A percentile compares a stretch with the other conserved stretches of the same genome.
Conservation (phyloP, 202 grass and related monocot genomes). For the Thinopyrum obtusiflorum region DNA sequence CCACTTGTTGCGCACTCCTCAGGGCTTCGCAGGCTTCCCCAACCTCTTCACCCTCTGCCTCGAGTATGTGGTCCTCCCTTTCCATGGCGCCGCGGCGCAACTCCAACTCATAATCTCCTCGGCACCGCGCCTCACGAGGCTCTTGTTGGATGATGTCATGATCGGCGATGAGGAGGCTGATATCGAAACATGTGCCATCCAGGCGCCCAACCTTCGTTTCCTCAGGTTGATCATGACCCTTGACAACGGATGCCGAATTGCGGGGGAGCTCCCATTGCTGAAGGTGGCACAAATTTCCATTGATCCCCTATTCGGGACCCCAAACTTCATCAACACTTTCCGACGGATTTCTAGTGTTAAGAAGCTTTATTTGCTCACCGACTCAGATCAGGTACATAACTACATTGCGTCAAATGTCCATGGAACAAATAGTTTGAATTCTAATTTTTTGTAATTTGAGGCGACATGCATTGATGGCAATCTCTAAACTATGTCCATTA, state of each 20-base stretch:
- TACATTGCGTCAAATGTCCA: neutral
- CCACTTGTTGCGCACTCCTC: neutral
- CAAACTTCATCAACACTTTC: neutral
- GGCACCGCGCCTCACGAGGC: neutral
- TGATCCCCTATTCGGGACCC: neutral
- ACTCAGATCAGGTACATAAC: neutral
- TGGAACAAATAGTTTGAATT: neutral
- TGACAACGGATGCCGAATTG: neutral
- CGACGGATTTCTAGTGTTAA: neutral
- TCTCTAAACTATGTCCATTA: too few relatives aligned
- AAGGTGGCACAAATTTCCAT: neutral
- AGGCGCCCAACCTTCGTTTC: neutral
- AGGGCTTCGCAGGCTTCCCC: neutral
- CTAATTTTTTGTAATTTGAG: neutral
- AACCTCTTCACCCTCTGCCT: neutral
- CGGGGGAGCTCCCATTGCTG: neutral
- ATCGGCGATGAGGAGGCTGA: neutral
- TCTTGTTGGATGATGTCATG: neutral
- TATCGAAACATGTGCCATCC: neutral
- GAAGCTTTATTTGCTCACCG: neutral
- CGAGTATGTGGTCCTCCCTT: neutral
- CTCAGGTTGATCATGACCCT: neutral
- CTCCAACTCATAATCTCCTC: neutral
- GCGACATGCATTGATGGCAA: too few relatives aligned
- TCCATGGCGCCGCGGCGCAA: neutral